Evolutionary conservation across 2,329 filamentous ascomycete genomes (phyloP).

Genomic region (Talaromyces sp.): DNA sequence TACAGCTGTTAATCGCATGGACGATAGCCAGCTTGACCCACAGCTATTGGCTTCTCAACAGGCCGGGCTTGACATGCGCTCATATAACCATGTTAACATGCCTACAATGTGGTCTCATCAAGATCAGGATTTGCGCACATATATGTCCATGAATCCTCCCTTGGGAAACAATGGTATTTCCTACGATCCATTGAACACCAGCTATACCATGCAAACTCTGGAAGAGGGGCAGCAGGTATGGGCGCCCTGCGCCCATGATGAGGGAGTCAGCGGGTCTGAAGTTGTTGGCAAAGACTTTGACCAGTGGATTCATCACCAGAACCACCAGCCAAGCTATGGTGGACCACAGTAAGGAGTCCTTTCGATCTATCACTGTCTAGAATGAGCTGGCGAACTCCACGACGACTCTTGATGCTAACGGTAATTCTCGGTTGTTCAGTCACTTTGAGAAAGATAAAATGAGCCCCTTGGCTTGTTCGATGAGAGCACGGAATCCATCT

Average conservation of each 20-base stretch:
- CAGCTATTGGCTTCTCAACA: slow-evolving; percentile 36
- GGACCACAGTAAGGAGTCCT: neutral
- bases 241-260: slow-evolving; percentile 8
- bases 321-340: slow-evolving; percentile 12
- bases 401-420: neutral
- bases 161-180: slow-evolving; percentile 20
- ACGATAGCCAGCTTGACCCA: slow-evolving; percentile 41
- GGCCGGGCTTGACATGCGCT: slow-evolving; percentile 18
- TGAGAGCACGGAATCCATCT: slow-evolving; percentile 14
- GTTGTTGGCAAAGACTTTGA: slow-evolving; percentile 44
- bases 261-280: slow-evolving; percentile 22
- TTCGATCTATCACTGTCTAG: neutral
- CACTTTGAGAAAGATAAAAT: slow-evolving; percentile 12
- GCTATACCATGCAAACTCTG: slow-evolving; percentile 31
- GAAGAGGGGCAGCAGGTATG: slow-evolving; percentile 35
- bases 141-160: slow-evolving; percentile 21
- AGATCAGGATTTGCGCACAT: slow-evolving; percentile 21
- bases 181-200: slow-evolving; percentile 19
- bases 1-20: slow-evolving; percentile 19
- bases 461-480: slow-evolving; percentile 12
- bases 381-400: slow-evolving; percentile 2
- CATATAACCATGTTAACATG: slow-evolving; percentile 3
- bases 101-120: slow-evolving; percentile 20
- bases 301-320: slow-evolving; percentile 38
- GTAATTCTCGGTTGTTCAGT: slow-evolving; percentile 5